Evolutionary conservation across 2,329 filamentous ascomycete species (phyloP), one percentile per base, ranked within the genome.

Genomic region (Lasiodiplodia theobromae): DNA sequence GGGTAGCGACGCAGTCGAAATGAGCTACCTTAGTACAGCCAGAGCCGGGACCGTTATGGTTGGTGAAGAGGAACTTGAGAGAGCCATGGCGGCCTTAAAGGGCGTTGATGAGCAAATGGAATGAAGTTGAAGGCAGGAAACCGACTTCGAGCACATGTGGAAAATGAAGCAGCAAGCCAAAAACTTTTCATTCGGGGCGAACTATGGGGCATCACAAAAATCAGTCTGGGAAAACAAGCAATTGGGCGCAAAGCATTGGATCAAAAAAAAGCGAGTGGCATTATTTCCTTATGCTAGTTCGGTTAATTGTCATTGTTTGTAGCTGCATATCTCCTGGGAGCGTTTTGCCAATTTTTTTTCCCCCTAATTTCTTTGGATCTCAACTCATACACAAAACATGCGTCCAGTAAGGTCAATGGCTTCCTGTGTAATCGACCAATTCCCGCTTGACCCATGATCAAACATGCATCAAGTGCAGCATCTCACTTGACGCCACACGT

Each of bases 1-100:
- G 65, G 85, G 65, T 53, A 12, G 56, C 57, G 66, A 68, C 23
- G 74, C 73, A 4, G 88, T 93, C 0, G 94, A 97, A 77, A 89
- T 98, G 80, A 95, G 91, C 69, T 98, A 97, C 78, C 83, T 98
- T 71, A 96, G 92, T 70, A 98, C 95, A 0, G 94, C 93, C 4
- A 87, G 91, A 52, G 93, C 94, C 0, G 95, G 95, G 1, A 94
- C 93, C 5, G 95, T 98, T 11, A 94, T 98, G 75, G 87, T 98
- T 49, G 88, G 89, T 4, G 87, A 91, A 71, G 88, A 91, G 73
- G 92, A 95, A 76, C 84, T 94, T 54, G 83, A 85, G n/a, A 87
- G 87, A 68, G 94, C 93, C 0, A 82, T 97, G 73, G 86, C 87
- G 57, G 92, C 93, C 6, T 79, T 97, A 75, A 83, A 74, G 40